Base-by-base conservation (phyloP, 2,329 filamentous ascomycete species). In the Aspergillus sojae region DNA sequence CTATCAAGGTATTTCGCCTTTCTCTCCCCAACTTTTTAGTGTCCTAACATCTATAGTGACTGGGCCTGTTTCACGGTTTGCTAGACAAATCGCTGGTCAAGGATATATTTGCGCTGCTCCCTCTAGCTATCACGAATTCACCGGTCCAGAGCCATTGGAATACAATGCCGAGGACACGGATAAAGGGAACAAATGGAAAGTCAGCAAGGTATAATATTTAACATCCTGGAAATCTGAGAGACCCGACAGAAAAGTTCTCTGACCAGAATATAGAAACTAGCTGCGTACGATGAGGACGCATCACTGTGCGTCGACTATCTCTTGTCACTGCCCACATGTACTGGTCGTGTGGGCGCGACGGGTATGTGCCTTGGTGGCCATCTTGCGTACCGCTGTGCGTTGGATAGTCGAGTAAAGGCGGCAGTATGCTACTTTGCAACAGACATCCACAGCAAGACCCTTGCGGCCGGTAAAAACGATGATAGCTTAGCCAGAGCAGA, bases 281-380 rank as follows among this genome's bases (percentile, higher is more conserved):
- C 89, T 48, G 94, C 92, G 7, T 97, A 97, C 77, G 94, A 97
- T 72, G 91, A 90, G 75, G 92, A 94, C 71, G 88, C 90, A 3
- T 82, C 82, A 63, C 83, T 88, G 48, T 86, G 88, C 4, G 87
- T 94, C 41, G 88, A 92, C 75, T 81, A 88, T 65, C 86, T 95
- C 34, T 83, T 94, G 4, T 85, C 84, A 28, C 84, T 93, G 26
- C 85, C 88, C 5, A 93, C 90, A n/a, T 92, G 93, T 79, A 96
- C 89, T 65, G 93, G 93, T 57, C 85, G 87, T 41, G 86, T 97
- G 69, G 92, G 92, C 53, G 83, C 89, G 5, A 93, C 91, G 14
- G 92, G 92, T 65, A 97, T 97, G 94, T 97, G 94, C 77, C 87
- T 97, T 1, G 94, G 94, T 58, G 94, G 94, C 1, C 94, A 97